A percentile compares a stretch with the other conserved stretches of the same genome.
phyloP scores from a whole-genome alignment of 2,329 filamentous ascomycete genomes.

The Clarireedia monteithiana region DNA sequence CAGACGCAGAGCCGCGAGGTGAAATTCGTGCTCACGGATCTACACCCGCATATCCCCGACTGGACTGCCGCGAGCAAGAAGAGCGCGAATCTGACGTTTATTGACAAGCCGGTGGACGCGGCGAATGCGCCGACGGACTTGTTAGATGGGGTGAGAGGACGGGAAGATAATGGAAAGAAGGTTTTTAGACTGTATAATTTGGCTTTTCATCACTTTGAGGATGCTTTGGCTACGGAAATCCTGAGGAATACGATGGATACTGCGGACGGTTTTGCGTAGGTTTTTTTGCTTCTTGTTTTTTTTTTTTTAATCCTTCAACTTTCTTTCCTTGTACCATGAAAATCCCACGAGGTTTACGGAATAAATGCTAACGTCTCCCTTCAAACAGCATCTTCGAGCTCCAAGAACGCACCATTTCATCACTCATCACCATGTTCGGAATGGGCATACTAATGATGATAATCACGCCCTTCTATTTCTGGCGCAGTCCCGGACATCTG shows the following conservation, averaged over 20 bases:
- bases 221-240: slow-evolving; percentile 51
- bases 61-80: slow-evolving; percentile 47
- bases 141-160: slow-evolving; percentile 25
- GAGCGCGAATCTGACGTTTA: slow-evolving; percentile 50
- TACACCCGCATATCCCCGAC: slow-evolving; percentile 54
- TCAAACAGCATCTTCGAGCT: slow-evolving; percentile 58
- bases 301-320: background rate
- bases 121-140: slow-evolving; percentile 47
- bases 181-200: slow-evolving; percentile 66
- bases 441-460: slow-evolving; percentile 45
- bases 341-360: background rate
- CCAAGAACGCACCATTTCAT: slow-evolving; percentile 54
- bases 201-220: slow-evolving; percentile 71
- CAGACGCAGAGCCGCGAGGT: slow-evolving; percentile 27
- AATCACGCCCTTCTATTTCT: slow-evolving; percentile 42
- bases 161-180: slow-evolving; percentile 34
- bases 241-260: slow-evolving; percentile 57
- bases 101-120: slow-evolving; percentile 57
- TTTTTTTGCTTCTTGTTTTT: slow-evolving; percentile 23
- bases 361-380: background rate
- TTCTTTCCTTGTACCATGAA: background rate
- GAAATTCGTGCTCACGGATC: slow-evolving; percentile 57
- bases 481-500: slow-evolving; percentile 35
- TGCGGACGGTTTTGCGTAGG: slow-evolving; percentile 52
- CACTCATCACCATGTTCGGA: slow-evolving; percentile 44